Percentiles rank a stretch among this genome's conserved stretches.
Evolutionary conservation across 2,329 filamentous ascomycete genomes (phyloP).

Genomic region (Hirsutella thompsonii): DNA sequence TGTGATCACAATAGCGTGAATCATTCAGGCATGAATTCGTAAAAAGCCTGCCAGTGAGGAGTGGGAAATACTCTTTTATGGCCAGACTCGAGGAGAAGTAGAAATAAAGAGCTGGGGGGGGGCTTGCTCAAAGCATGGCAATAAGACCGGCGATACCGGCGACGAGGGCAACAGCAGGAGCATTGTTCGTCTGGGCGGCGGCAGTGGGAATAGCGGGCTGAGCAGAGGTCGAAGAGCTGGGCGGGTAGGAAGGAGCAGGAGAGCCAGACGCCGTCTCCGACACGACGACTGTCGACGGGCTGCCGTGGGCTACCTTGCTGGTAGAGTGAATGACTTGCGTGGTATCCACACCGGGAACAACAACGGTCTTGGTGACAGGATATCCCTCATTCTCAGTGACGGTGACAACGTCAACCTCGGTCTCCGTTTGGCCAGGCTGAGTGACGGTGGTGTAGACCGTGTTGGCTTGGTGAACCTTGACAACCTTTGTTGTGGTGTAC

Average conservation of each 20-base stretch:
- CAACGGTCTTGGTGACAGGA: slow-evolving; percentile 29
- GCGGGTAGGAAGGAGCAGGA: neutral
- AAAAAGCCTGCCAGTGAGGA: neutral
- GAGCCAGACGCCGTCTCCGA: neutral
- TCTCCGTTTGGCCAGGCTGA: slow-evolving; percentile 22
- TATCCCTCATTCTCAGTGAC: slow-evolving; percentile 30
- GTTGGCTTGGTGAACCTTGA: slow-evolving; percentile 15
- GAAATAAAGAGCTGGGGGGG: neutral
- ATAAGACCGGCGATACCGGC: slow-evolving; percentile 5
- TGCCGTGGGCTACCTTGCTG: slow-evolving; percentile 21
- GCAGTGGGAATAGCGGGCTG: slow-evolving; percentile 11
- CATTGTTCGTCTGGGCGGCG: slow-evolving; percentile 13
- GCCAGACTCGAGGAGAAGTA: neutral
- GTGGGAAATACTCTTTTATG: neutral
- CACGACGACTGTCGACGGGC: slow-evolving; percentile 13
- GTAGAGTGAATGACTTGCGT: slow-evolving; percentile 25
- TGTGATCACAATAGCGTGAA: neutral
- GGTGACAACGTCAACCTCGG: slow-evolving; percentile 21
- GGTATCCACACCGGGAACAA: slow-evolving; percentile 20
- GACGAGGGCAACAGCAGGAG: slow-evolving; percentile 19
- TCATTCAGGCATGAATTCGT: neutral
- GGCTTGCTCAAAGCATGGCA: slow-evolving; percentile 4
- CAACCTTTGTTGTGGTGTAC: slow-evolving; percentile 11
- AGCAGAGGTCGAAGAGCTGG: slow-evolving; percentile 8
- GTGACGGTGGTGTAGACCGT: slow-evolving; percentile 23